These are phyloP conservation scores for Scleroderma citrinum DNA, from an alignment of 768 basidiomycete genomes.

Conservation along the genomic window DNA sequence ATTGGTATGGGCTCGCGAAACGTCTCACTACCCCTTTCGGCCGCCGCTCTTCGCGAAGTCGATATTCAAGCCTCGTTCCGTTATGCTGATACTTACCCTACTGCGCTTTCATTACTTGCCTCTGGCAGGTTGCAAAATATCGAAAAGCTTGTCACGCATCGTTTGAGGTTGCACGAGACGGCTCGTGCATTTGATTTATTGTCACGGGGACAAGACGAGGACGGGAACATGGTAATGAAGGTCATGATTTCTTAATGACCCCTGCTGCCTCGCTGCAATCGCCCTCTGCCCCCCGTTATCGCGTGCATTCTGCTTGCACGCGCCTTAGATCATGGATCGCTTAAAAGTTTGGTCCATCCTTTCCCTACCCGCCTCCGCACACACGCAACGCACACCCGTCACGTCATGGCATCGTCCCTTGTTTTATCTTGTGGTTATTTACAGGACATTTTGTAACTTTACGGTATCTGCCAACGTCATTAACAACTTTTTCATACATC, in stretches of 20 bases:
- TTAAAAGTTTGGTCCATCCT: neutral
- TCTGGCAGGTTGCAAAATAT: conserved; percentile 60
- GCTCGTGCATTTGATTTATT: conserved; percentile 79
- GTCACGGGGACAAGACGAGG: conserved; percentile 67
- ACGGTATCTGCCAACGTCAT: neutral
- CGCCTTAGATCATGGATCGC: no score
- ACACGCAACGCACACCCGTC: neutral
- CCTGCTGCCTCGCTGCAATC: neutral
- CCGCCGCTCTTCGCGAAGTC: conserved; percentile 82
- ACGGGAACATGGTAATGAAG: conserved; percentile 83
- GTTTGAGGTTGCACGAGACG: conserved; percentile 58
- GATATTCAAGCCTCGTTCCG: conserved; percentile 91
- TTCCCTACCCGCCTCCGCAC: neutral
- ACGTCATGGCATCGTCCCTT: neutral
- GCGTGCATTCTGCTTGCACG: neutral
- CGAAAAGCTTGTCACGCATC: conserved; percentile 75
- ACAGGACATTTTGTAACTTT: conserved; percentile 6
- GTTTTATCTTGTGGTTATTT: conserved; percentile 1
- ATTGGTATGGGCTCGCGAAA: conserved; percentile 94
- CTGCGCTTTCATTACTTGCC: conserved; percentile 69
- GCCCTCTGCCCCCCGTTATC: neutral
- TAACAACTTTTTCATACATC: neutral
- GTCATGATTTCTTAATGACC: conserved; percentile 61
- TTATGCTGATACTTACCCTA: conserved; percentile 85
- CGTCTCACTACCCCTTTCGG: conserved; percentile 74